Conservation (phyloP, 805 yeast genomes). For the Lipomyces chichibuensis region DNA sequence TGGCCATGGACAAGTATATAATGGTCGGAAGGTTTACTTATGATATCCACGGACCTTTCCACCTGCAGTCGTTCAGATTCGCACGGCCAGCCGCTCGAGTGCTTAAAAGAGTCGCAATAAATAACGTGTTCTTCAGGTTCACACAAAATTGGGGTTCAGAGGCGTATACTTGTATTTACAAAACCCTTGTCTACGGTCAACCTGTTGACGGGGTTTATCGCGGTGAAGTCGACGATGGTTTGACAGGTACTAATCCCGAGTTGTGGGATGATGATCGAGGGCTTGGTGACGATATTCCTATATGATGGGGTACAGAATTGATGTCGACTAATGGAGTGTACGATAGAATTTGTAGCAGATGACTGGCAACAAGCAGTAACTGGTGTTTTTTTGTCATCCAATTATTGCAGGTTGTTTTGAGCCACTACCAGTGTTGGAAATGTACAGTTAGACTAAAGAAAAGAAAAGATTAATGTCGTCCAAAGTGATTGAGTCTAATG, state of each 20-base stretch:
- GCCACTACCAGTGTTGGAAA: background rate
- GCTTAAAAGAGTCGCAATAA: conserved; percentile 25
- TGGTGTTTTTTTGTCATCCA: conserved; percentile 65
- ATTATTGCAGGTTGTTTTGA: background rate
- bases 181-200: conserved; percentile 41
- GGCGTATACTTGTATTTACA: conserved; percentile 43
- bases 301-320: conserved; percentile 31
- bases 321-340: background rate
- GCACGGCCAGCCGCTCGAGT: conserved; percentile 29
- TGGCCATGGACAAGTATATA: conserved; percentile 25
- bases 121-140: conserved; percentile 37
- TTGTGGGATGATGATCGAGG: conserved; percentile 11
- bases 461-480: background rate
- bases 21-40: conserved; percentile 36
- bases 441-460: background rate
- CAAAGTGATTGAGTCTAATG: background rate
- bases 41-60: conserved; percentile 33
- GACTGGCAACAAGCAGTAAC: background rate
- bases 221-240: background rate
- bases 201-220: conserved; percentile 19
- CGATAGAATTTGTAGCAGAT: background rate
- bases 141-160: conserved; percentile 44
- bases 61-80: conserved; percentile 36
- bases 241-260: background rate
- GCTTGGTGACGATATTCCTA: conserved; percentile 22